Conservation (phyloP, 805 yeast species). For the Groenewaldozyma tartarivorans region DNA sequence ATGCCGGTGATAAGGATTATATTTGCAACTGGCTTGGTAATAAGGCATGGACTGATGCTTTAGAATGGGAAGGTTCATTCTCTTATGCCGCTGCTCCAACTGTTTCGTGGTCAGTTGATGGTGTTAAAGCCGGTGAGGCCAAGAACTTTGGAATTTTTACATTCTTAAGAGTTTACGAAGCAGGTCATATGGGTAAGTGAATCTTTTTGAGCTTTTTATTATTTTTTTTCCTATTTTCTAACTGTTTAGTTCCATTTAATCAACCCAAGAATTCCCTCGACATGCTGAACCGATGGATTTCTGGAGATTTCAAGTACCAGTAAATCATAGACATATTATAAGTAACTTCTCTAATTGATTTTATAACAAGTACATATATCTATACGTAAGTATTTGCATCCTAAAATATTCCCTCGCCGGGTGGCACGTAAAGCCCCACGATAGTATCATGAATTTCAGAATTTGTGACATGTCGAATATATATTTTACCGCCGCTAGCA, state of each 20-base stretch:
- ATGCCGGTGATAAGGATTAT: slow-evolving; percentile 84
- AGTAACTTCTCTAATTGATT: too few relatives aligned
- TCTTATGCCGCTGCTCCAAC: slow-evolving; percentile 34
- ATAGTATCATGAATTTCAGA: too few relatives aligned
- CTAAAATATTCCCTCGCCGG: too few relatives aligned
- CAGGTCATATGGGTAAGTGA: slow-evolving; percentile 74
- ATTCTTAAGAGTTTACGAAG: slow-evolving; percentile 70
- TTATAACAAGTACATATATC: too few relatives aligned
- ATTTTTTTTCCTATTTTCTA: slow-evolving; percentile 35
- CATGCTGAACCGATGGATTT: slow-evolving; percentile 77
- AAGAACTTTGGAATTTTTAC: slow-evolving; percentile 58
- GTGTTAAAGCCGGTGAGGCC: slow-evolving; percentile 52
- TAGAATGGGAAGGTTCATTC: slow-evolving; percentile 48
- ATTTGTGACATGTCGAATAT: too few relatives aligned
- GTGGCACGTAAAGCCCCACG: too few relatives aligned
- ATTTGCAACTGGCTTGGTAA: slow-evolving; percentile 88
- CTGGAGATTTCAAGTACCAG: slow-evolving; percentile 24
- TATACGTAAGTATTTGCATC: too few relatives aligned
- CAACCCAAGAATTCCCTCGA: slow-evolving; percentile 69
- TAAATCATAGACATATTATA: too few relatives aligned
- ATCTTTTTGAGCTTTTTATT: background rate
- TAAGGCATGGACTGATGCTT: slow-evolving; percentile 62
- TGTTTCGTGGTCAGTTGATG: slow-evolving; percentile 28
- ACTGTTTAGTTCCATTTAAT: slow-evolving; percentile 84
- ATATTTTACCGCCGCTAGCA: too few relatives aligned